Base-by-base conservation (phyloP, 192 early-diverging fungal species). In the Coemansia sp. region DNA sequence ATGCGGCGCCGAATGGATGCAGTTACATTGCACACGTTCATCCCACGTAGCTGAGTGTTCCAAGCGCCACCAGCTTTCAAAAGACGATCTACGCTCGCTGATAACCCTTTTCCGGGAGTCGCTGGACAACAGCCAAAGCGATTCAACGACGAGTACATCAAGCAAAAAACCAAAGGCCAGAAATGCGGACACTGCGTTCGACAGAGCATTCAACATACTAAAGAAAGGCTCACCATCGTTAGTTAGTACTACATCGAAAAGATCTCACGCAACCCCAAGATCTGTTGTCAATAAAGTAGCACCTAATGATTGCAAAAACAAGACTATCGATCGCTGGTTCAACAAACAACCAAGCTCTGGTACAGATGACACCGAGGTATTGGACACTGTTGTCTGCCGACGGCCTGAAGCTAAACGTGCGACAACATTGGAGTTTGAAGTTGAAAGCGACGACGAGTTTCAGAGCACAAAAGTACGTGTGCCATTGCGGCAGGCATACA, bases 401-500 rank as follows among this genome's bases (percentile, higher is more conserved):
- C 48, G 25, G 16, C 8, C 21, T 7, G 25, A 26, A 4, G 13
- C 10, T 25, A 51, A 26, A 3, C 48, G 21, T 26, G 7, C 48
- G 48, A 10, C 21, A 7, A 7, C 23, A 7, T 26, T 64, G 20
- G 59, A 52, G 12, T 63, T 69, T 51, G 76, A 73, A 9, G 57
- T 70, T 26, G 63, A 63, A 3, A 71, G 62, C 15, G 76, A 79
- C 57, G 70, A 72, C 0, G 71, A 72, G 31, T 79, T 79, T 56
- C 63, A 79, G 42, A 63, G 56, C 48, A 67, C 67, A 31, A 62
- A 46, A 10, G 33, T 63, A 5, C 63, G 67, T 2, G 43, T 67
- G 5, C 43, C 70, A 4, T 37, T 70, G 37, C 62, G 63, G 23
- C 76, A 79, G 61, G 55, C 76, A 34, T 42, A 37, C 0, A 69